Evolutionary conservation across 176 grass and related monocot species (phyloP).

Genomic region (Panicum miliaceum): DNA sequence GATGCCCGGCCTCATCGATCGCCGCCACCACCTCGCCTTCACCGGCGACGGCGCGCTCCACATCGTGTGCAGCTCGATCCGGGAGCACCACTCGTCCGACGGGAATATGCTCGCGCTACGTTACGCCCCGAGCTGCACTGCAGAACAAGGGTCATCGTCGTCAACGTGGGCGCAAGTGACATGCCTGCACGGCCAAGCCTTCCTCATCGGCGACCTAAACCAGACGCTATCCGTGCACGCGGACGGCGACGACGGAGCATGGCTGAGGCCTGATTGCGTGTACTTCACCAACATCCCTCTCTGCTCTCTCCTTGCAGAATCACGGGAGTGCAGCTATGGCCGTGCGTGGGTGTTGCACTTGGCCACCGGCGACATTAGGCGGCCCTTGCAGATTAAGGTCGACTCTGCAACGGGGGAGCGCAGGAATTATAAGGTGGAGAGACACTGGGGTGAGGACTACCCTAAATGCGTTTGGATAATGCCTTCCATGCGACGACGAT

Average conservation of each 20-base stretch:
- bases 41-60: conserved; percentile 14
- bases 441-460: neutral
- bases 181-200: neutral
- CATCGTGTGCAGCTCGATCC: conserved; percentile 15
- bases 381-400: neutral
- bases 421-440: neutral
- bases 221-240: neutral
- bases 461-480: neutral
- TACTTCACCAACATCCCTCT: conserved; percentile 20
- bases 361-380: neutral
- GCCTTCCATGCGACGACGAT: neutral
- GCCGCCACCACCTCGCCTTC: conserved; percentile 29
- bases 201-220: conserved; percentile 5
- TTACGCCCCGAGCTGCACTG: neutral
- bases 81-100: too few species aligned
- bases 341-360: neutral
- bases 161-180: neutral
- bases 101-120: neutral
- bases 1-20: neutral
- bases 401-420: neutral
- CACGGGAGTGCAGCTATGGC: neutral
- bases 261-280: conserved; percentile 28
- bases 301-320: neutral
- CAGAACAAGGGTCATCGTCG: neutral
- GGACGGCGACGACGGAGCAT: neutral